Evolutionary conservation across 2,329 filamentous ascomycete species (phyloP).

Genomic region (Talaromyces funiculosus): DNA sequence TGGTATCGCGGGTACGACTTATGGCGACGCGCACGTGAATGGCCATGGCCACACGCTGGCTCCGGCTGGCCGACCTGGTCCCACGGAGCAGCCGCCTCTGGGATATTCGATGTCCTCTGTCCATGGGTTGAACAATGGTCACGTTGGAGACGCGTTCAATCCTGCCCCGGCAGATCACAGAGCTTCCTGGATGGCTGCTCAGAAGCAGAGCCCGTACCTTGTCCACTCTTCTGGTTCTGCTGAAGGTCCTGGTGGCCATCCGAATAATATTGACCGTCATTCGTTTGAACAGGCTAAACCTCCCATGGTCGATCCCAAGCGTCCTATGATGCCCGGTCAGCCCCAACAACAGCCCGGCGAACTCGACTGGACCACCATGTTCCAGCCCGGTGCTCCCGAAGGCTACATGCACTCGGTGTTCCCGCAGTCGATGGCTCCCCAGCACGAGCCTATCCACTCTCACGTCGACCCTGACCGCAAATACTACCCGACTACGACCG

Average conservation of each 20-base stretch:
- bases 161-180: conserved; percentile 27
- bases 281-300: conserved; percentile 40
- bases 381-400: conserved; percentile 65
- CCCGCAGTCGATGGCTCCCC: conserved; percentile 61
- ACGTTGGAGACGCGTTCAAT: conserved; percentile 17
- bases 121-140: conserved; percentile 38
- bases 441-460: conserved; percentile 64
- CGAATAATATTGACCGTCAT: conserved; percentile 41
- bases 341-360: conserved; percentile 42
- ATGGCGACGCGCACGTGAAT: conserved; percentile 39
- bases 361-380: conserved; percentile 73
- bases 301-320: conserved; percentile 37
- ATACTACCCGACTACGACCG: conserved; percentile 47
- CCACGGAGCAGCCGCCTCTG: conserved; percentile 39
- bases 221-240: conserved; percentile 37
- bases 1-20: conserved; percentile 39
- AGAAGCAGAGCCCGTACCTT: conserved; percentile 42
- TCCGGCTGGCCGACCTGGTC: conserved; percentile 30
- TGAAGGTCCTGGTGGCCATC: conserved; percentile 35
- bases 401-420: conserved; percentile 59
- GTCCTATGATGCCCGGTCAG: conserved; percentile 54
- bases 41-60: conserved; percentile 34
- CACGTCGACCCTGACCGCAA: conserved; percentile 54
- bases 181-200: conserved; percentile 39
- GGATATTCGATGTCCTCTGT: conserved; percentile 39